Conservation (phyloP, 495 filamentous ascomycete species). For the Penicillium robsamsonii region DNA sequence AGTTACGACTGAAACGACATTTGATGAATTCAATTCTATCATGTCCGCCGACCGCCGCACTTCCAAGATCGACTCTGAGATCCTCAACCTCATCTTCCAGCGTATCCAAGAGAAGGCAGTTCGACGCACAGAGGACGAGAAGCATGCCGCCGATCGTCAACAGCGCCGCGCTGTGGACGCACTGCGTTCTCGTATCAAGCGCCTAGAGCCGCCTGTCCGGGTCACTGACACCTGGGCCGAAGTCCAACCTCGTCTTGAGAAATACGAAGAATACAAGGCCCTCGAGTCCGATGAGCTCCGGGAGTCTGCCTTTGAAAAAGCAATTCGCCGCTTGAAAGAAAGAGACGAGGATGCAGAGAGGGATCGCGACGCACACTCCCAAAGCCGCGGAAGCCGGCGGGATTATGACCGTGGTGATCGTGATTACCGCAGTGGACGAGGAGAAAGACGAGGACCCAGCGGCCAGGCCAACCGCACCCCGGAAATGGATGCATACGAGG, state of each 20-base stretch:
- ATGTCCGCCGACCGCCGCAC: constrained; percentile 83
- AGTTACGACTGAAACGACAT: constrained; percentile 77
- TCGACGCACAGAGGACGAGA: constrained; percentile 78
- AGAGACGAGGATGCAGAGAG: constrained; percentile 83
- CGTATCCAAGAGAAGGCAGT: constrained; percentile 78
- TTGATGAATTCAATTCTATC: constrained; percentile 78
- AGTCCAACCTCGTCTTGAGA: constrained; percentile 72
- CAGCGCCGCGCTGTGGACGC: constrained; percentile 83
- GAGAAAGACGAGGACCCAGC: constrained; percentile 57
- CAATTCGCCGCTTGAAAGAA: constrained; percentile 83
- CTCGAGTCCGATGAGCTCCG: constrained; percentile 80
- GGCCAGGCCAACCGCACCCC: constrained; percentile 69
- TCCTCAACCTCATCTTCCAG: constrained; percentile 75
- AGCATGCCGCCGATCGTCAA: constrained; percentile 74
- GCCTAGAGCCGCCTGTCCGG: constrained; percentile 80
- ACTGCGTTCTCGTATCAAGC: constrained; percentile 84
- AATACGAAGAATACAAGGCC: constrained; percentile 76
- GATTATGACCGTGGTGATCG: constrained; percentile 55
- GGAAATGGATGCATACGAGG: constrained; percentile 84
- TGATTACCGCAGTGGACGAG: constrained; percentile 50
- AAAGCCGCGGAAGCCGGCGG: constrained; percentile 42
- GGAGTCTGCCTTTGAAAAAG: constrained; percentile 85
- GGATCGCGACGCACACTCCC: constrained; percentile 60
- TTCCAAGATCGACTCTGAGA: constrained; percentile 74
- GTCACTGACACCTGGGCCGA: constrained; percentile 81